These are phyloP conservation scores for Kingdonia uniflora DNA, from an alignment of 164 flowering plant species.

Conservation along the genomic window DNA sequence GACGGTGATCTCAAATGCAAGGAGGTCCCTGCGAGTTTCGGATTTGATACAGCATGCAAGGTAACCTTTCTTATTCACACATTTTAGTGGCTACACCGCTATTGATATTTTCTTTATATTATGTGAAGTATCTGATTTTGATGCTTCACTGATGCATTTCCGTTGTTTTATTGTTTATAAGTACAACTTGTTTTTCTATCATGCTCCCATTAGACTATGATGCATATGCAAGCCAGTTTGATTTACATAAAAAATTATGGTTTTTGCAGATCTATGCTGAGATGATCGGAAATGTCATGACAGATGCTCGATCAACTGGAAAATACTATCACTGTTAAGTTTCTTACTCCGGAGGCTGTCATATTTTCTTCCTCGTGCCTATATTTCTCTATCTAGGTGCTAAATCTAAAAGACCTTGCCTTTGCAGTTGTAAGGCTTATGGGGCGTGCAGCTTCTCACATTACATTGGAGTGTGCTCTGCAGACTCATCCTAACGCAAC, in stretches of 20 bases:
- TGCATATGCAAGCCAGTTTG: too few species aligned
- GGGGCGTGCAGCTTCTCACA: constrained; percentile 99
- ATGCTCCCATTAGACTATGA: too few species aligned
- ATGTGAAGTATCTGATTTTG: too few species aligned
- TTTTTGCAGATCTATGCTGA: constrained; percentile 84
- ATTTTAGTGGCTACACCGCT: too few species aligned
- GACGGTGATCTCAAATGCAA: constrained; percentile 92
- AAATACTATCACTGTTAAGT: constrained; percentile 96
- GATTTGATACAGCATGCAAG: constrained; percentile 97
- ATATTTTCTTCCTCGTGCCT: too few species aligned
- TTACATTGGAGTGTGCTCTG: constrained; percentile 96
- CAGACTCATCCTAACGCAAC: constrained; percentile 97
- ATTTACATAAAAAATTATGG: constrained; percentile 2
- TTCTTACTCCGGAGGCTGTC: neutral
- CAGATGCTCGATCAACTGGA: constrained; percentile 98
- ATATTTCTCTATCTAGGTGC: too few species aligned
- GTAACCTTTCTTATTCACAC: constrained; percentile 19
- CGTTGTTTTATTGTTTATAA: too few species aligned
- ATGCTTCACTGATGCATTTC: too few species aligned
- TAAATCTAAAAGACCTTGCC: neutral
- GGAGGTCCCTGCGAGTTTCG: constrained; percentile 88
- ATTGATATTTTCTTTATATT: too few species aligned
- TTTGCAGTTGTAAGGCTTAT: constrained; percentile 91
- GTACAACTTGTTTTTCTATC: too few species aligned
- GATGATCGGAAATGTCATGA: constrained; percentile 99